Conservation (phyloP, 164 flowering plant genomes). For the Umbilicus rupestris region DNA sequence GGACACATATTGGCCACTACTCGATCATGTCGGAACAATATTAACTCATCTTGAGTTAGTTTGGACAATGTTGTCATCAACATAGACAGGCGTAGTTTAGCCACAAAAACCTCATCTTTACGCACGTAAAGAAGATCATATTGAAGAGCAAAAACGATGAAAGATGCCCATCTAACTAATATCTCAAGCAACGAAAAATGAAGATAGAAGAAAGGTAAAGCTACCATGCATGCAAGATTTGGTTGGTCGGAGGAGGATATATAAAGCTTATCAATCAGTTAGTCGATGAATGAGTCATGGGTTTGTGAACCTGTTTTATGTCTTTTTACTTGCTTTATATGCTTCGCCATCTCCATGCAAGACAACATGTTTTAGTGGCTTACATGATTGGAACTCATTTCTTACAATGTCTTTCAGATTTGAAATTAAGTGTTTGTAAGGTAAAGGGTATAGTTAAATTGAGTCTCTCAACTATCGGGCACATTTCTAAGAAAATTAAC, state of each 20-base stretch:
- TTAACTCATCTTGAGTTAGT: too few relatives aligned
- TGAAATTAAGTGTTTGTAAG: too few relatives aligned
- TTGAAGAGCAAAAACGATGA: not conserved
- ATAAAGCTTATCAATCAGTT: not conserved
- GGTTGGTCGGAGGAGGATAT: constrained; percentile 3
- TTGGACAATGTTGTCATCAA: too few relatives aligned
- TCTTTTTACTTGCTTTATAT: not conserved
- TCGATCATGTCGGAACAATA: too few relatives aligned
- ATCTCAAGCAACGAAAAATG: not conserved
- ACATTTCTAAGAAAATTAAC: too few relatives aligned
- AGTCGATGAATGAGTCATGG: not conserved
- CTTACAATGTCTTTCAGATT: too few relatives aligned
- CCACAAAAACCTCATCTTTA: not conserved
- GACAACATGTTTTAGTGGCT: too few relatives aligned
- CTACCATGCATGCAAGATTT: not conserved
- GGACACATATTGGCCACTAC: too few relatives aligned
- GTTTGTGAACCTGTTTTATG: not conserved
- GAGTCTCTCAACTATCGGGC: too few relatives aligned
- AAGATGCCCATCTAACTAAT: not conserved
- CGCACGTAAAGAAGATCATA: not conserved
- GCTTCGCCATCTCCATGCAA: not conserved
- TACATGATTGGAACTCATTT: too few relatives aligned
- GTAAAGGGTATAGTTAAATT: too few relatives aligned
- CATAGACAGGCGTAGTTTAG: too few relatives aligned
- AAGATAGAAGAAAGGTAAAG: constrained; percentile 1